phyloP scores from a whole-genome alignment of 2,329 filamentous ascomycete species.

The Pyricularia sp. region DNA sequence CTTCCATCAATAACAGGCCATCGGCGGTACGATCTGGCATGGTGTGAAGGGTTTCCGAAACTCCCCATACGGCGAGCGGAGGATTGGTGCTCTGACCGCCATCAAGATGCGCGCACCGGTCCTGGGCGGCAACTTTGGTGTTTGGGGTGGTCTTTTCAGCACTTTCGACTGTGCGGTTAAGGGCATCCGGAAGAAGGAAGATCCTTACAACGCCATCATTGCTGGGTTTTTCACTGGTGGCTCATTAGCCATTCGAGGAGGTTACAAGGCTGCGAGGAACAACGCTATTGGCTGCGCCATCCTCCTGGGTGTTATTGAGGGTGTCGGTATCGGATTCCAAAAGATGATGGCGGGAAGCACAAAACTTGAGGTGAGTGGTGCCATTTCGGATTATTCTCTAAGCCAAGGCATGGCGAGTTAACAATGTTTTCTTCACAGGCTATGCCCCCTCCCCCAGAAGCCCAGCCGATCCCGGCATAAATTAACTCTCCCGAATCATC shows the following conservation, averaged over 20 bases:
- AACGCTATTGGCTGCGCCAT: conserved; percentile 94
- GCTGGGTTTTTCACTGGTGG: conserved; percentile 96
- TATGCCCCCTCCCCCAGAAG: conserved; percentile 7
- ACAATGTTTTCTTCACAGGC: not conserved
- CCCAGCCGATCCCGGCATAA: conserved; percentile 3
- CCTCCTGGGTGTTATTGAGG: conserved; percentile 90
- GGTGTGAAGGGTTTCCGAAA: conserved; percentile 92
- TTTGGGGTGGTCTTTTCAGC: conserved; percentile 93
- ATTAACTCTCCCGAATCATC: not conserved
- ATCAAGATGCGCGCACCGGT: conserved; percentile 97
- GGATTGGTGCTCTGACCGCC: conserved; percentile 91
- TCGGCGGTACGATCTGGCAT: conserved; percentile 85
- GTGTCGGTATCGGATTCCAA: conserved; percentile 91
- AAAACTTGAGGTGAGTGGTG: conserved; percentile 59
- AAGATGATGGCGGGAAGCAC: conserved; percentile 89
- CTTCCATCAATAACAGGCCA: conserved; percentile 38
- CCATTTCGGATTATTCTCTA: not conserved
- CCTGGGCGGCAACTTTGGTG: conserved; percentile 93
- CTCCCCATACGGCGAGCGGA: conserved; percentile 83
- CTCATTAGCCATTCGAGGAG: conserved; percentile 82
- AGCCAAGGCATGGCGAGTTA: not conserved
- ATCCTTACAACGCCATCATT: conserved; percentile 96
- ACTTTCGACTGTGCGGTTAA: conserved; percentile 97
- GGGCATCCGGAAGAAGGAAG: conserved; percentile 90
- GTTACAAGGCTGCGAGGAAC: conserved; percentile 85